These are phyloP conservation scores for Annulohypoxylon maeteangense DNA, from an alignment of 495 filamentous ascomycete genomes.

Conservation along the genomic window DNA sequence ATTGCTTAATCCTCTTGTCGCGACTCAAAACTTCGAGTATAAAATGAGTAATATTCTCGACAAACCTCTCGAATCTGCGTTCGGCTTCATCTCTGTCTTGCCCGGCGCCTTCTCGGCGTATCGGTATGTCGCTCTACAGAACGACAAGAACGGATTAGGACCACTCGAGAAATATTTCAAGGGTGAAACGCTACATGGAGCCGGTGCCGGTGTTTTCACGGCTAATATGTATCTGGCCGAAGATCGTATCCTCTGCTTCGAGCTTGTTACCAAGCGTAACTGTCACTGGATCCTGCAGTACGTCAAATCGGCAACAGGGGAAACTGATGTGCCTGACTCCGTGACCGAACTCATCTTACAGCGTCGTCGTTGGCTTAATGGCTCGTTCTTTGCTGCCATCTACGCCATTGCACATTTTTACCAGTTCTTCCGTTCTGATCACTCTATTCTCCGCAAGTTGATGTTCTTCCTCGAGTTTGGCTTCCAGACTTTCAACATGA, in stretches of 20 bases:
- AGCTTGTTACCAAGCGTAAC: slow-evolving; percentile 96
- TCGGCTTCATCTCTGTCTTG: slow-evolving; percentile 96
- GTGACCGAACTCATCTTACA: slow-evolving; percentile 97
- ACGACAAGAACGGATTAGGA: slow-evolving; percentile 92
- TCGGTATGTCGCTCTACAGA: slow-evolving; percentile 91
- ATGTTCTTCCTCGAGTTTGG: slow-evolving; percentile 91
- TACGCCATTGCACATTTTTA: slow-evolving; percentile 96
- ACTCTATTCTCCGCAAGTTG: slow-evolving; percentile 86
- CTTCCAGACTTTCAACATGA: slow-evolving; percentile 94
- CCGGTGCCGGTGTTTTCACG: slow-evolving; percentile 94
- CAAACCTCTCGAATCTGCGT: slow-evolving; percentile 96
- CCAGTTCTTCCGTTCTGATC: slow-evolving; percentile 91
- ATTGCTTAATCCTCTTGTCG: slow-evolving; percentile 91
- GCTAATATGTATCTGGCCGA: slow-evolving; percentile 99
- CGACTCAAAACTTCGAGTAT: slow-evolving; percentile 99
- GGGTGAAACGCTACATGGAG: slow-evolving; percentile 96
- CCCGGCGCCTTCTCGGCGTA: slow-evolving; percentile 99
- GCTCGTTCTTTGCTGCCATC: slow-evolving; percentile 96
- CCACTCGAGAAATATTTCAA: slow-evolving; percentile 97
- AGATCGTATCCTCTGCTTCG: slow-evolving; percentile 99
- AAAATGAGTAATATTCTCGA: slow-evolving; percentile 99
- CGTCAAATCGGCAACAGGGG: slow-evolving; percentile 94
- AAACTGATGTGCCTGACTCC: slow-evolving; percentile 96
- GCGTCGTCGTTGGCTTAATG: slow-evolving; percentile 97
- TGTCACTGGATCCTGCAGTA: slow-evolving; percentile 98